phyloP scores from a whole-genome alignment of 192 early-diverging fungal species.

The Entrophospora sp. region DNA sequence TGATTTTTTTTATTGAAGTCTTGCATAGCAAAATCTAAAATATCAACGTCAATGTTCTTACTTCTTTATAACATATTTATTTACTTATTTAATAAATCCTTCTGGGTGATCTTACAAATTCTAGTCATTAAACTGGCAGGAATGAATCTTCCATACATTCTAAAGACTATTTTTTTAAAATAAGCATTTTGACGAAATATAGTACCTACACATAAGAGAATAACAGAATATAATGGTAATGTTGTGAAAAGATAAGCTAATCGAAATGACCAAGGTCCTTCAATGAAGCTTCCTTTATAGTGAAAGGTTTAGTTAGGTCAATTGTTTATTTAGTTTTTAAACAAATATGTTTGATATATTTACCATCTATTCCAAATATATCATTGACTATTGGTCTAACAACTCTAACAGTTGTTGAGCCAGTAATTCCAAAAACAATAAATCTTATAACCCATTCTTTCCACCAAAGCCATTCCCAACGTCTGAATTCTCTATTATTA shows the following conservation, averaged over 20 bases:
- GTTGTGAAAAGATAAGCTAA: conserved; percentile 33
- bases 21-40: too few species aligned
- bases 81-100: too few species aligned
- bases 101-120: too few species aligned
- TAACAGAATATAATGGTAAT: conserved; percentile 29
- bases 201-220: conserved; percentile 29
- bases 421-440: conserved; percentile 33
- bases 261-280: conserved; percentile 37
- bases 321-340: not conserved
- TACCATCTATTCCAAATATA: conserved; percentile 18
- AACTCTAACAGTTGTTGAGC: conserved; percentile 34
- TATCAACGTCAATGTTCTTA: too few species aligned
- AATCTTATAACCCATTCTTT: conserved; percentile 22
- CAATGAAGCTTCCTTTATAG: conserved; percentile 13
- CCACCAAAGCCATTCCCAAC: conserved; percentile 20
- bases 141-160: conserved; percentile 37
- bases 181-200: conserved; percentile 29
- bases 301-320: not conserved
- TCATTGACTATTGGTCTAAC: conserved; percentile 29
- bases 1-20: too few species aligned
- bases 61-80: too few species aligned
- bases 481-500: not conserved
- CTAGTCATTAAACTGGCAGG: conserved; percentile 24
- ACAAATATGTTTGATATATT: not conserved
- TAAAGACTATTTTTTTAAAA: conserved; percentile 31